Percentiles rank a stretch among this genome's conserved stretches.
phyloP scores from a whole-genome alignment of 768 basidiomycete genomes.

The Mycena crocata region DNA sequence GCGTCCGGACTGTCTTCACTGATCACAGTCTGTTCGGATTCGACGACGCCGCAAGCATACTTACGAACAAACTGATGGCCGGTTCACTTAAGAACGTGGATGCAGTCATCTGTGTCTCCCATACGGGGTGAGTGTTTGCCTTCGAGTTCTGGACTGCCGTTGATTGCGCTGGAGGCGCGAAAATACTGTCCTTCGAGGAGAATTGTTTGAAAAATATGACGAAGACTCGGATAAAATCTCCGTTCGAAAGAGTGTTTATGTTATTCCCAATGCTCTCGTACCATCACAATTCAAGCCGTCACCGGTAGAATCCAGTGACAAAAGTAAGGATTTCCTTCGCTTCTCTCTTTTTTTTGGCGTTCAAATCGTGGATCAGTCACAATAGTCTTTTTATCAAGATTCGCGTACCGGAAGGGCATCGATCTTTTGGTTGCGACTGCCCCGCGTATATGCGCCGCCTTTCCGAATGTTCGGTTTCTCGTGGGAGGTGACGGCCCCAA shows the following conservation, averaged over 20 bases:
- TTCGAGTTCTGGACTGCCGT: neutral
- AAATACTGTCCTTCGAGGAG: slow-evolving; percentile 92
- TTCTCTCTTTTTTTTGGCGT: neutral
- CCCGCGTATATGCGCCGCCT: slow-evolving; percentile 86
- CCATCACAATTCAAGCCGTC: slow-evolving; percentile 87
- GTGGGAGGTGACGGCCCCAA: slow-evolving; percentile 97
- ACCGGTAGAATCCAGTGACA: slow-evolving; percentile 56
- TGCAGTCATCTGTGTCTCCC: slow-evolving; percentile 94
- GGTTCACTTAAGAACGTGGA: slow-evolving; percentile 92
- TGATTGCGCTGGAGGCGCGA: slow-evolving; percentile 76
- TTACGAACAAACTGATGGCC: slow-evolving; percentile 95
- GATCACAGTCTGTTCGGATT: slow-evolving; percentile 98
- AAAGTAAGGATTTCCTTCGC: slow-evolving; percentile 58
- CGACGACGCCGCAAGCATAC: slow-evolving; percentile 95
- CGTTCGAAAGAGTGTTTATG: slow-evolving; percentile 77
- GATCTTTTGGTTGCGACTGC: slow-evolving; percentile 94
- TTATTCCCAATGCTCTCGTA: slow-evolving; percentile 93
- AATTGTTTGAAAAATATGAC: slow-evolving; percentile 69
- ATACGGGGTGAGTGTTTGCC: slow-evolving; percentile 80
- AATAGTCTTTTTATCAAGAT: slow-evolving; percentile 89
- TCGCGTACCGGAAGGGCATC: slow-evolving; percentile 96
- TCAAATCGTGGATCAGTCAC: slow-evolving; percentile 68
- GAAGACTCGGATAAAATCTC: slow-evolving; percentile 56
- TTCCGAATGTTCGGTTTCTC: slow-evolving; percentile 89
- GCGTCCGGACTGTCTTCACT: slow-evolving; percentile 92